Conservation (phyloP, 805 yeast species). For the Candida stauntonica region DNA sequence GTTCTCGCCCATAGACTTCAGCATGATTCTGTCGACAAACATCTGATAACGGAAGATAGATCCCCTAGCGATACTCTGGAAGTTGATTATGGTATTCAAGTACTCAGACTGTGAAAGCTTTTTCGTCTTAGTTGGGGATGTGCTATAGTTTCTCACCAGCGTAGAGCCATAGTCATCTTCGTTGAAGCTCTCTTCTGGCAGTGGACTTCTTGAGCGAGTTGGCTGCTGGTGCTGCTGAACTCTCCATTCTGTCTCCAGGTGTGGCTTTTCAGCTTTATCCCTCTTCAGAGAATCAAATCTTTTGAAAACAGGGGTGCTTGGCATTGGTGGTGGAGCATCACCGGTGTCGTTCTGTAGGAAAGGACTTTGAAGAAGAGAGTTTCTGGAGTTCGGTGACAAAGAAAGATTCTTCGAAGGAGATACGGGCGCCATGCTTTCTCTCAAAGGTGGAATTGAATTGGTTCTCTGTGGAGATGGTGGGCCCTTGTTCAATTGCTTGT, state of each 20-base stretch:
- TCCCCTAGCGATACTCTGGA: slow-evolving; percentile 73
- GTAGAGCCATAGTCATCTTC: slow-evolving; percentile 8
- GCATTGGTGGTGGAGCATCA: slow-evolving; percentile 7
- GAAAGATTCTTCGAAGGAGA: slow-evolving; percentile 3
- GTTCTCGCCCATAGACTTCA: slow-evolving; percentile 52
- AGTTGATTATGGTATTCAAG: slow-evolving; percentile 34
- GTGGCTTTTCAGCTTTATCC: not conserved
- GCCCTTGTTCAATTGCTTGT: slow-evolving; percentile 35
- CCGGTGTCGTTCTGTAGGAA: slow-evolving; percentile 15
- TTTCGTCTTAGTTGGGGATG: slow-evolving; percentile 22
- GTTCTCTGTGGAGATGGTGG: slow-evolving; percentile 20
- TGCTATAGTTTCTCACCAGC: slow-evolving; percentile 14
- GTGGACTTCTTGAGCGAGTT: not conserved
- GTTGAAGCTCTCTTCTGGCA: not conserved
- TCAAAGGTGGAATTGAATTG: slow-evolving; percentile 8
- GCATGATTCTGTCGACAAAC: slow-evolving; percentile 58
- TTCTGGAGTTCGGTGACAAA: slow-evolving; percentile 4
- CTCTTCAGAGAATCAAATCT: slow-evolving; percentile 5
- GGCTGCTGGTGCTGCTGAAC: not conserved
- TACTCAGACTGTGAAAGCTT: slow-evolving; percentile 21
- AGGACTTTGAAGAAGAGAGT: slow-evolving; percentile 13
- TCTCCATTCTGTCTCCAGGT: not conserved
- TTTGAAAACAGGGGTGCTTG: slow-evolving; percentile 3
- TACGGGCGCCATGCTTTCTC: slow-evolving; percentile 4
- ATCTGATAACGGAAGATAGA: slow-evolving; percentile 58